These are phyloP conservation scores for Stromatinia cepivora DNA, from an alignment of 2,329 filamentous ascomycete species.

Conservation along the genomic window DNA sequence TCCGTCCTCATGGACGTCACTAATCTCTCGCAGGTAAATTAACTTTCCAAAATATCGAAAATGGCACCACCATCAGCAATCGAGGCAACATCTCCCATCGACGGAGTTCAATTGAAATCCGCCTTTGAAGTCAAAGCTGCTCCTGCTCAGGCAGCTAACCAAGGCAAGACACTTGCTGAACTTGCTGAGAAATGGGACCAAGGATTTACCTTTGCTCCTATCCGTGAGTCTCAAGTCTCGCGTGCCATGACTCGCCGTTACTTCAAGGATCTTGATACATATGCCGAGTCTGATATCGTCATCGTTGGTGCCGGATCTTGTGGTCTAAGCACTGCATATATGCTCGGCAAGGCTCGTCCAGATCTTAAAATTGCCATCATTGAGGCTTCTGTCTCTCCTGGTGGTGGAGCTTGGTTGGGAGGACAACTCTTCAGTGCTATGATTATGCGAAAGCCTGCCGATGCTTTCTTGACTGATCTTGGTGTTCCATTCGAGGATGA, in stretches of 20 bases:
- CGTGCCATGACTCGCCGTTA: constrained; percentile 93
- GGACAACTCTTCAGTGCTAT: constrained; percentile 94
- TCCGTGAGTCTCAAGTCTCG: constrained; percentile 89
- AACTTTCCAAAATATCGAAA: constrained; percentile 43
- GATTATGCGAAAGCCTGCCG: constrained; percentile 91
- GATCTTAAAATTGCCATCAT: constrained; percentile 91
- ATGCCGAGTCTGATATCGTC: constrained; percentile 91
- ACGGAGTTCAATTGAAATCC: constrained; percentile 42
- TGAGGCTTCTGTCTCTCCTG: constrained; percentile 83
- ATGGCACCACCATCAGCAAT: constrained; percentile 80
- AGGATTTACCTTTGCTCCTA: constrained; percentile 75
- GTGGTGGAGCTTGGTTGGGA: constrained; percentile 88
- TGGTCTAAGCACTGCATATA: constrained; percentile 81
- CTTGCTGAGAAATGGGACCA: constrained; percentile 75
- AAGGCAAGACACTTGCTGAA: constrained; percentile 52
- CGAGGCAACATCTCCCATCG: constrained; percentile 38
- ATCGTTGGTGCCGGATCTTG: constrained; percentile 90
- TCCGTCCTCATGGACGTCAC: constrained; percentile 41
- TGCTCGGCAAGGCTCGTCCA: constrained; percentile 77
- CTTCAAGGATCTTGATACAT: constrained; percentile 84
- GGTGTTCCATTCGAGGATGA: constrained; percentile 87
- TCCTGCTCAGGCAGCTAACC: constrained; percentile 49
- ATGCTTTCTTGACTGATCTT: constrained; percentile 77
- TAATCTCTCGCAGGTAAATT: constrained; percentile 46
- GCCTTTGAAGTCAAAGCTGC: constrained; percentile 52